Evolutionary conservation across 2,329 filamentous ascomycete species (phyloP), one percentile per base, ranked within the genome.

Genomic region (Aspergillus sp.): DNA sequence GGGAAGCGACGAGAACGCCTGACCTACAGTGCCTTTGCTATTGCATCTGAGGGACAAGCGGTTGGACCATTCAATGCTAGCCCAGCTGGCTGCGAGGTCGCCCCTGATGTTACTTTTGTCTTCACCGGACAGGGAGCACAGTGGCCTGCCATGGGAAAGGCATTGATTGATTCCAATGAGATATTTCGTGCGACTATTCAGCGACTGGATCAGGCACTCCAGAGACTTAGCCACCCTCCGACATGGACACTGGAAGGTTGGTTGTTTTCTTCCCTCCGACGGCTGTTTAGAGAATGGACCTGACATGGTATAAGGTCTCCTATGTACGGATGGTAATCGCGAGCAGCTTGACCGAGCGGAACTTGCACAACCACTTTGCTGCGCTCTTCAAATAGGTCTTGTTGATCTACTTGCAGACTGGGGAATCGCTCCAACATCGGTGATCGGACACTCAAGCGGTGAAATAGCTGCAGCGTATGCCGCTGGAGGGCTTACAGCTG

Each of bases 51-150:
- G 6, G n/a, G 28, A 30, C 17, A 15, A 17, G 25, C 22, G 17
- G 9, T 28, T 9, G 23, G 23, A 1, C 8, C 54, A 2, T 38
- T 45, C 7, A 34, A 25, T 19, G 11, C 15, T 28, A 11, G 45
- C 25, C 17, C 28, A 9, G 23, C 5, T 0, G 8, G 25, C 4
- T 34, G 38, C 9, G 22, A 13, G 7, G 3, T 13, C 11, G 2
- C 57, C 2, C 51, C 55, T 6, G 41, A 43, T 1, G 41, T 66
- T 2, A 55, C 49, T 8, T 65, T 67, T 23, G 54, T 66, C 0
- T 69, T 69, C 19, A 70, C 67, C 1, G 68, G 68, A 2, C 68
- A 70, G 31, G 68, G 68, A 0, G 63, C 68, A 0, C 68, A 70
- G 22, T 70, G 68, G 68, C 43, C 62, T 3, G 54, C 56, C n/a